Conservation (phyloP, 768 basidiomycete species). For the Lactarius deliciosus region DNA sequence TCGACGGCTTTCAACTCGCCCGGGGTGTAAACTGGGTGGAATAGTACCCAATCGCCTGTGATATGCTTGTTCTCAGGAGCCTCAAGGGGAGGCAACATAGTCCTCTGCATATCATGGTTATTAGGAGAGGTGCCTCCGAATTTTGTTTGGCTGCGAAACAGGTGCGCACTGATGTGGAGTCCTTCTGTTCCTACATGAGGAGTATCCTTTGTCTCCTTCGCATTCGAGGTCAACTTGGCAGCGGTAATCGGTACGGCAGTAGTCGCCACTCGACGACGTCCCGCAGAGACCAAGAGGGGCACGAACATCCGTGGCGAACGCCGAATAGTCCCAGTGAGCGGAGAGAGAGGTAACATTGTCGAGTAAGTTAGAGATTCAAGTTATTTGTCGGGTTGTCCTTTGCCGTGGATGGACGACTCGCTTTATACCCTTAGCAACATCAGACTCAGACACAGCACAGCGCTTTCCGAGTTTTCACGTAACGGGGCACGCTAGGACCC, state of each 20-base stretch:
- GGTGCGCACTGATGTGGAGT: constrained; percentile 15
- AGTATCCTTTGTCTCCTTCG: constrained; percentile 1
- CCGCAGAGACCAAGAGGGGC: constrained; percentile 1
- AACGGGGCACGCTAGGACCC: neutral
- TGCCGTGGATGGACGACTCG: neutral
- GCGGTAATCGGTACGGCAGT: neutral
- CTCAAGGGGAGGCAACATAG: constrained; percentile 7
- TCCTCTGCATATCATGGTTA: constrained; percentile 12
- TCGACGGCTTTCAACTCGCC: constrained; percentile 73
- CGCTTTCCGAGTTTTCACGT: neutral
- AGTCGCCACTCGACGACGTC: constrained; percentile 11
- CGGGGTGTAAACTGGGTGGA: constrained; percentile 86
- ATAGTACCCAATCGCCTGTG: constrained; percentile 83
- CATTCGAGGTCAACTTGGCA: constrained; percentile 7
- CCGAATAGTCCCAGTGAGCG: neutral
- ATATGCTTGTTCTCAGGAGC: constrained; percentile 31
- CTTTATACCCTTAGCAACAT: neutral
- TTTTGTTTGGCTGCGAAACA: too few species aligned
- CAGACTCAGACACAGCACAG: neutral
- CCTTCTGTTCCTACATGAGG: constrained; percentile 16
- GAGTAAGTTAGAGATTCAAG: neutral
- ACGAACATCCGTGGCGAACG: constrained; percentile 4
- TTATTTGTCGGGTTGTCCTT: neutral
- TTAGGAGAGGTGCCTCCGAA: neutral
- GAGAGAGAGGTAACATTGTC: constrained; percentile 4